Evolutionary conservation across 208 protist genomes (phyloP), one percentile per base, ranked within the genome.

Genomic region (Leishmania tropica): DNA sequence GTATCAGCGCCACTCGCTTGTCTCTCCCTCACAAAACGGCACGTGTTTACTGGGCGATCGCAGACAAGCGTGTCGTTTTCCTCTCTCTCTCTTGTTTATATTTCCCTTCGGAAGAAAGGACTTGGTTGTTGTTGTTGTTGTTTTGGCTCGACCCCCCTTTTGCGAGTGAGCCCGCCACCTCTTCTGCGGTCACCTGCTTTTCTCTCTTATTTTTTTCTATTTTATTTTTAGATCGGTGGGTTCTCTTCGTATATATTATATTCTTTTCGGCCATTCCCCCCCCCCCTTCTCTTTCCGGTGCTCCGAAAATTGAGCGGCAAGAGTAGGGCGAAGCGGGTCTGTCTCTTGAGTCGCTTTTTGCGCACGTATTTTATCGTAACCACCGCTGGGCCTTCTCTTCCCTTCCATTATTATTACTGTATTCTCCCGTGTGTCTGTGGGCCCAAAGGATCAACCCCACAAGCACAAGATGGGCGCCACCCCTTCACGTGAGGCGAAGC

Each of bases 401-500:
- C 56, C 56, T 77, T 37, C 21, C 19, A 45, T 24, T 51, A 13
- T 65, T 54, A 35, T 65, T 15, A 64, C 58, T 28, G 28, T 64
- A 24, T 15, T 24, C 35, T 7, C 58, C 28, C n/a, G 64, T 68
- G 64, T 17, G 3, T 21, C 28, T 42, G 62, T 68, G 62, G 7
- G 31, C 19, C 31, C 13, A 8, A 71, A 74, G 35, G n/a, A 28
- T 62, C 24, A 58, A 42, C 76, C 8, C 17, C 40, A 24, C 48
- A 28, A 70, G 65, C 37, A 15, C 13, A 40, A 13, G 48, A 95
- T 93, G 92, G 92, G 92, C 78, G 88, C 76, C 0, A 37, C 92
- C 76, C 92, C 92, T 67, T 89, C 88, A 11, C 83, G 87, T 24
- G 87, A 95, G 58, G 83, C 83, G 13, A 78, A 88, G 28, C 78